These are phyloP conservation scores for Candida montana DNA, from an alignment of 805 yeast species.

Conservation along the genomic window DNA sequence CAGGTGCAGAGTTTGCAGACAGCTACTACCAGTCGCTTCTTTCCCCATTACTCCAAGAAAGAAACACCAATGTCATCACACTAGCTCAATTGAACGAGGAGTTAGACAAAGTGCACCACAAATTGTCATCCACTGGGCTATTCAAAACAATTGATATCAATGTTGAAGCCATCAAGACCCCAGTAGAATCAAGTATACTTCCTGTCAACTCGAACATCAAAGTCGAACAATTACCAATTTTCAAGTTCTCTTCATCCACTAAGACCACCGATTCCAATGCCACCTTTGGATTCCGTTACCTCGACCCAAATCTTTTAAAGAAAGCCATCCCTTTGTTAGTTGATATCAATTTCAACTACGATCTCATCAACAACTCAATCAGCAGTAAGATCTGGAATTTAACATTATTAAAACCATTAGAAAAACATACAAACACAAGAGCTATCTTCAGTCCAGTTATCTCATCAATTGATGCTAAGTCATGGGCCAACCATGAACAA, in stretches of 20 bases:
- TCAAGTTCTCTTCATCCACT: slow-evolving; percentile 29
- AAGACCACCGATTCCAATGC: slow-evolving; percentile 31
- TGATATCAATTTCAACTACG: slow-evolving; percentile 43
- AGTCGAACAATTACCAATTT: slow-evolving; percentile 31
- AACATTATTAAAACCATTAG: slow-evolving; percentile 40
- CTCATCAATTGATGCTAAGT: slow-evolving; percentile 40
- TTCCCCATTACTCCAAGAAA: slow-evolving; percentile 31
- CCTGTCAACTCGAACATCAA: slow-evolving; percentile 42
- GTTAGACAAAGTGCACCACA: slow-evolving; percentile 30
- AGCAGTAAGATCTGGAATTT: slow-evolving; percentile 46
- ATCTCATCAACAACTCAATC: slow-evolving; percentile 39
- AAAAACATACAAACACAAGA: slow-evolving; percentile 39
- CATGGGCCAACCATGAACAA: slow-evolving; percentile 50
- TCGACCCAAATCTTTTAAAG: slow-evolving; percentile 47
- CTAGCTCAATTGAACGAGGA: slow-evolving; percentile 35
- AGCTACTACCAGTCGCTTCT: slow-evolving; percentile 43
- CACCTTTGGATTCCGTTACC: slow-evolving; percentile 29
- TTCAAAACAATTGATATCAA: slow-evolving; percentile 36
- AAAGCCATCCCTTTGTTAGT: slow-evolving; percentile 49
- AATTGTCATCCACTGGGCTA: slow-evolving; percentile 39
- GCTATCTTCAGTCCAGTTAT: slow-evolving; percentile 43
- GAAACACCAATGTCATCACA: slow-evolving; percentile 26
- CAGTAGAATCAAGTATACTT: slow-evolving; percentile 15
- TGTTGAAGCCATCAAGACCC: slow-evolving; percentile 34
- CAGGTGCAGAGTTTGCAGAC: slow-evolving; percentile 32